These are phyloP conservation scores for Cordyceps militaris DNA, from an alignment of 2,329 filamentous ascomycete species.

Conservation along the genomic window DNA sequence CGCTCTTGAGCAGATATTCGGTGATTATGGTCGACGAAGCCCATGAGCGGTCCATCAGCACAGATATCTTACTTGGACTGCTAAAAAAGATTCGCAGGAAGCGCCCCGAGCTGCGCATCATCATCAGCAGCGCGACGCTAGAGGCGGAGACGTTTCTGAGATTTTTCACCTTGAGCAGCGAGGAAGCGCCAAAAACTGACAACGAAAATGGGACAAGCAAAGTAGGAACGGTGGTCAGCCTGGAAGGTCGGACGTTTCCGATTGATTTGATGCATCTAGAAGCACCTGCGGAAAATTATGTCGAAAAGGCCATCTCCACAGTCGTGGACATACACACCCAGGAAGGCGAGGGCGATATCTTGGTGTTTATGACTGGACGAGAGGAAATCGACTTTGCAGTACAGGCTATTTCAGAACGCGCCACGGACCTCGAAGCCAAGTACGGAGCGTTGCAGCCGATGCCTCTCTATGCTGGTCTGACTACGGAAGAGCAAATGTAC, in stretches of 20 bases:
- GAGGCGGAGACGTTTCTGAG: constrained; percentile 96
- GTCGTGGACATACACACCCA: constrained; percentile 98
- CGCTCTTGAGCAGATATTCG: constrained; percentile 84
- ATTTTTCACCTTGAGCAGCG: too few species aligned
- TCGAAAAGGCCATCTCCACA: constrained; percentile 88
- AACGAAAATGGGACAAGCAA: too few species aligned
- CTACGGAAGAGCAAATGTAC: constrained; percentile 84
- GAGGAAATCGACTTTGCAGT: constrained; percentile 96
- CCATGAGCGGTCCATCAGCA: constrained; percentile 93
- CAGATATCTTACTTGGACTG: constrained; percentile 88
- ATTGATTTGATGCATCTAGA: too few species aligned
- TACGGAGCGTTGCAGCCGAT: constrained; percentile 88
- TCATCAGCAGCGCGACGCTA: constrained; percentile 92
- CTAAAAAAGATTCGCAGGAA: constrained; percentile 88
- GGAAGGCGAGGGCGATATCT: constrained; percentile 84
- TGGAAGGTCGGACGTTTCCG: too few species aligned
- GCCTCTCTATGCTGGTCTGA: constrained; percentile 91
- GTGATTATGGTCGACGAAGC: constrained; percentile 98
- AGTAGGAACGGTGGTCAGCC: constrained; percentile 97
- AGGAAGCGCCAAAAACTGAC: too few species aligned
- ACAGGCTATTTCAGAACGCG: constrained; percentile 87
- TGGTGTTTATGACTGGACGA: constrained; percentile 95
- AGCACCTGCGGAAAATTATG: too few species aligned
- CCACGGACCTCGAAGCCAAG: constrained; percentile 87
- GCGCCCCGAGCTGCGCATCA: constrained; percentile 82